Conservation (phyloP, 192 early-diverging fungal genomes). For the Gigaspora rosea region DNA sequence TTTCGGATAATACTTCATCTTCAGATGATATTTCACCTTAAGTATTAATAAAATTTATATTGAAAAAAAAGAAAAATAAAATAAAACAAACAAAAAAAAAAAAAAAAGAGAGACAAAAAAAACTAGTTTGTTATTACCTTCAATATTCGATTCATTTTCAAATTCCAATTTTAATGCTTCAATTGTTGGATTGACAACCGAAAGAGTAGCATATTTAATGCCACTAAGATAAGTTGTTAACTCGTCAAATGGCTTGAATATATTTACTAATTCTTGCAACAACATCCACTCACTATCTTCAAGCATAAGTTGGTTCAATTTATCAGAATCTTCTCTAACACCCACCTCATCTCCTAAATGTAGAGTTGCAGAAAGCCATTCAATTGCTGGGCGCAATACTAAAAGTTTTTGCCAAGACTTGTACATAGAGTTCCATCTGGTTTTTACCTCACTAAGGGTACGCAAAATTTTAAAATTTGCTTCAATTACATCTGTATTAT, state of each 20-base stretch:
- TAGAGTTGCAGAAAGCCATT: slow-evolving; percentile 7
- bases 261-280: slow-evolving; percentile 2
- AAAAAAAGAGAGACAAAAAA: too few relatives aligned
- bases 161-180: slow-evolving; percentile 16
- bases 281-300: too few relatives aligned
- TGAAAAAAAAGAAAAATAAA: too few relatives aligned
- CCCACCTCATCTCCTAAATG: not conserved
- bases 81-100: too few relatives aligned
- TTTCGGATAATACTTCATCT: too few relatives aligned
- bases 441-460: slow-evolving; percentile 16
- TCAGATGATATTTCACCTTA: too few relatives aligned
- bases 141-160: too few relatives aligned
- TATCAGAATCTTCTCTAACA: not conserved
- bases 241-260: slow-evolving; percentile 4
- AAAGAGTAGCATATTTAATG: slow-evolving; percentile 16
- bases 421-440: not conserved
- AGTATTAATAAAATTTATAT: too few relatives aligned
- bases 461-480: slow-evolving; percentile 8
- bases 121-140: too few relatives aligned
- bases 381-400: not conserved
- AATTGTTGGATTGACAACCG: not conserved
- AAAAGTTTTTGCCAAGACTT: not conserved
- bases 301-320: slow-evolving; percentile 1
- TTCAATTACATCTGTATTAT: not conserved
- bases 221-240: slow-evolving; percentile 6